Evolutionary conservation across 768 basidiomycete species (phyloP), one percentile per base, ranked within the genome.

Genomic region (Hericium coralloides): DNA sequence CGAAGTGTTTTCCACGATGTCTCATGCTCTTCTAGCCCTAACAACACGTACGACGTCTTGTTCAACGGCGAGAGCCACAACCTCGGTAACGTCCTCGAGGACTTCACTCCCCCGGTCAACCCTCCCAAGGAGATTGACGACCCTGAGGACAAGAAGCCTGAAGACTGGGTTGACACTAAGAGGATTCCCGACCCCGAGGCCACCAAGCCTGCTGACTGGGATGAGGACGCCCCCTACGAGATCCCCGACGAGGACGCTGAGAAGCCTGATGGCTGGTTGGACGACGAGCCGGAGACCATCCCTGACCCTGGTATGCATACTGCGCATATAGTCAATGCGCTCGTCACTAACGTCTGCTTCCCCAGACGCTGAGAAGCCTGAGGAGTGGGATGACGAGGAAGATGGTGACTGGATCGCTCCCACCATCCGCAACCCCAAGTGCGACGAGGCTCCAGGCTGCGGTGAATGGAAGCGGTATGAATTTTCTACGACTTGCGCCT

Each of bases 301-400:
- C 82, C 93, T 50, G 97, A 99, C 68, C 95, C 97, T 59, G 87
- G 87, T 89, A 60, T 62, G 76, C 45, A 2, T 17, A 0, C 18
- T 52, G 4, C 25, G 25, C 22, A 36, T 7, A 48, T 2, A 7
- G 3, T 36, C 23, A 18, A 41, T 5, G 7, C 43, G 18, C 39
- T 25, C 15, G 9, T 43, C 20, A 37, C 51, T 25, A 38, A 47
- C 49, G 8, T 58, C 15, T 17, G 31, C 5, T 15, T 10, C 36
- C 63, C 2, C 57, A 83, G 90, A 92, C 62, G 83, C 90, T 41
- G 82, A 86, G 72, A 98, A 97, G 77, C 97, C 97, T 6, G 97
- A 99, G 69, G 97, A 99, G 72, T 99, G 97, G 97, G 94, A 97
- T 66, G 95, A 98, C 65, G 97, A 98, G 68, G 97, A 98, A 70